Conservation (phyloP, 1,139 yeast species). For the Candida sp. region DNA sequence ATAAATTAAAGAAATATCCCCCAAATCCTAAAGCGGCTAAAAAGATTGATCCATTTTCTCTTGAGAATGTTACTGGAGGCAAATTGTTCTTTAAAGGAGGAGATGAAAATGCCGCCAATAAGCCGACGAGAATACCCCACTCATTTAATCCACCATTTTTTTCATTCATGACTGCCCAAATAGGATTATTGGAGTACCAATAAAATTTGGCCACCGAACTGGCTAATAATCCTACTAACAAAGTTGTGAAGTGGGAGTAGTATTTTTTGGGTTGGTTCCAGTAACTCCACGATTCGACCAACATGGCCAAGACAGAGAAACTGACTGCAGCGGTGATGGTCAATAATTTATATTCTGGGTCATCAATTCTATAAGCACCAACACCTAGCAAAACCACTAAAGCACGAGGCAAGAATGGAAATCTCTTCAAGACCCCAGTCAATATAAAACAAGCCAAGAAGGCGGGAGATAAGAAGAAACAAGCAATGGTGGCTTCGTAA, state of each 20-base stretch:
- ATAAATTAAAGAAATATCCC: conserved; percentile 66
- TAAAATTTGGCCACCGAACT: conserved; percentile 76
- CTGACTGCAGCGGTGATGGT: conserved; percentile 65
- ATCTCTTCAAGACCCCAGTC: conserved; percentile 23
- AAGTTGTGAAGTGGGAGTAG: conserved; percentile 56
- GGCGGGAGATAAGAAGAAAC: conserved; percentile 56
- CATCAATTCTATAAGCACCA: conserved; percentile 65
- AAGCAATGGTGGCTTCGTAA: conserved; percentile 67
- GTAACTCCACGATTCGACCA: conserved; percentile 49
- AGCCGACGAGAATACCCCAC: conserved; percentile 65
- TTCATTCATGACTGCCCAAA: conserved; percentile 93
- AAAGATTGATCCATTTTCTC: conserved; percentile 36
- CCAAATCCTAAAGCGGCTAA: conserved; percentile 73
- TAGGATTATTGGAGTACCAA: conserved; percentile 82
- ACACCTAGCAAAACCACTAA: conserved; percentile 66
- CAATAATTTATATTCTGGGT: conserved; percentile 69
- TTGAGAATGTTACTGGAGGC: conserved; percentile 9
- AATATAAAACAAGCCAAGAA: conserved; percentile 55
- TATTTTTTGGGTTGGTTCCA: conserved; percentile 40
- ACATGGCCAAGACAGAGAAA: conserved; percentile 60
- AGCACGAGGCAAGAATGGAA: conserved; percentile 49
- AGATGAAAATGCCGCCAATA: conserved; percentile 59
- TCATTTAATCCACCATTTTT: conserved; percentile 85
- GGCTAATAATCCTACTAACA: conserved; percentile 67
- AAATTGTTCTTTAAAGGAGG: conserved; percentile 19